Evolutionary conservation across 2,329 filamentous ascomycete species (phyloP), one percentile per base, ranked within the genome.

Genomic region (Ceratocystis destructans): DNA sequence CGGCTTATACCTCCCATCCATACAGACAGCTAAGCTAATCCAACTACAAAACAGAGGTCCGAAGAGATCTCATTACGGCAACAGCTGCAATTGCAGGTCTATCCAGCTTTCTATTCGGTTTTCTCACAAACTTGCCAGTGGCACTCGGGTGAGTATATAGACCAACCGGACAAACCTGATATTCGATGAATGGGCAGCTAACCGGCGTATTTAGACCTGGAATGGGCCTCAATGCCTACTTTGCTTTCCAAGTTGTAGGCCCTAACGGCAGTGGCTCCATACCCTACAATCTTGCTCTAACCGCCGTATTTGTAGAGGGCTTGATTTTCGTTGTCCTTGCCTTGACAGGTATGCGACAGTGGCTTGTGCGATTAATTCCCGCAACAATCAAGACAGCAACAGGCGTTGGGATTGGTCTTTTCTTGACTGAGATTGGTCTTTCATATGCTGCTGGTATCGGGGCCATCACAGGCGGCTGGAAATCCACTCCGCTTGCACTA

Each of bases 391-490:
- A 87, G 74, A 84, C 82, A 1, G 84, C 84, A 10, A 85, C 82
- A 25, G 84, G 84, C 22, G 84, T 86, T 3, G 84, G 84, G 1
- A 87, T 87, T 48, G 84, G 84, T 2, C 76, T 87, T 46, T 86
- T 86, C 69, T 76, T 87, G 28, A 85, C 84, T 0, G 79, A 85
- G 69, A 84, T 85, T 68, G 84, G 84, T 1, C 78, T 87, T 69
- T 90, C 88, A 0, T 94, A 94, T 73, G 86, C 85, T 25, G 85
- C 88, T 59, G 91, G 91, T 66, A 92, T 96, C 71, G 90, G 91
- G 17, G 81, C 89, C 41, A 86, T 96, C 69, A 90, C 88, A 0
- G 90, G 90, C 33, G 83, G 83, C 3, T 74, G 73, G 12, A 74
- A 74, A 25, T 79, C 82, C 1, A 91, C 89, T 0, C 90, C 91